A percentile compares a stretch with the other conserved stretches of the same genome.
Evolutionary conservation across 2,329 filamentous ascomycete genomes (phyloP).

Genomic region (Arachnopeziza araneosa): DNA sequence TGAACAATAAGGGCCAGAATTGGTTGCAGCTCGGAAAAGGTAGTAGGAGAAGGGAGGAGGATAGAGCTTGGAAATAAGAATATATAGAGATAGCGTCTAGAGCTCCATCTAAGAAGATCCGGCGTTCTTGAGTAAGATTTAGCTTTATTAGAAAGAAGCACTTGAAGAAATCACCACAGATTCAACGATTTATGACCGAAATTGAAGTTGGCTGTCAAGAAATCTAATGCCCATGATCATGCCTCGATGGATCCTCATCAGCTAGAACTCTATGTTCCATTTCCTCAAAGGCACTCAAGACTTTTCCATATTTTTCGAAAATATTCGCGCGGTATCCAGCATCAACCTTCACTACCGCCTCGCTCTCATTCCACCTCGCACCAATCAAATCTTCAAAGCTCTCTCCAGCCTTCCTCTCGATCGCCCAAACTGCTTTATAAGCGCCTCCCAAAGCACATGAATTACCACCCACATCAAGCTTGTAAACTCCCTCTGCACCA

Average conservation of each 20-base stretch:
- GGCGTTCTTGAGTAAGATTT: too few relatives aligned
- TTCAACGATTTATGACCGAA: neutral
- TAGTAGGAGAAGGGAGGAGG: too few relatives aligned
- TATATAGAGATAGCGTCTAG: too few relatives aligned
- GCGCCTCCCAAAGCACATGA: constrained; percentile 90
- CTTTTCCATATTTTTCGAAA: constrained; percentile 73
- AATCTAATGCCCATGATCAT: neutral
- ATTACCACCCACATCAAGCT: constrained; percentile 89
- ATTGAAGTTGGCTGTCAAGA: neutral
- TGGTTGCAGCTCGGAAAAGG: too few relatives aligned
- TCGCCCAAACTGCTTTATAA: constrained; percentile 93
- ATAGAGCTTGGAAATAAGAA: too few relatives aligned
- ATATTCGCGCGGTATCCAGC: constrained; percentile 70
- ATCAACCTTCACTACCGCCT: constrained; percentile 76
- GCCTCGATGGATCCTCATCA: constrained; percentile 27
- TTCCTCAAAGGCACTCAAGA: constrained; percentile 68
- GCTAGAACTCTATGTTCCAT: constrained; percentile 65
- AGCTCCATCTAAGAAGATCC: too few relatives aligned
- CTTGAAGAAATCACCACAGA: too few relatives aligned
- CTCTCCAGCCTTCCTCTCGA: constrained; percentile 62
- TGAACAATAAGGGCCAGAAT: neutral
- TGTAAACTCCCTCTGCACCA: constrained; percentile 83
- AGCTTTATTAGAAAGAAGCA: too few relatives aligned
- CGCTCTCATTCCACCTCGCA: constrained; percentile 76
- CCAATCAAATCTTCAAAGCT: constrained; percentile 87